A percentile compares a stretch with the other conserved stretches of the same genome.
Conservation (phyloP, 2,329 filamentous ascomycete genomes). For the Ciborinia camelliae region DNA sequence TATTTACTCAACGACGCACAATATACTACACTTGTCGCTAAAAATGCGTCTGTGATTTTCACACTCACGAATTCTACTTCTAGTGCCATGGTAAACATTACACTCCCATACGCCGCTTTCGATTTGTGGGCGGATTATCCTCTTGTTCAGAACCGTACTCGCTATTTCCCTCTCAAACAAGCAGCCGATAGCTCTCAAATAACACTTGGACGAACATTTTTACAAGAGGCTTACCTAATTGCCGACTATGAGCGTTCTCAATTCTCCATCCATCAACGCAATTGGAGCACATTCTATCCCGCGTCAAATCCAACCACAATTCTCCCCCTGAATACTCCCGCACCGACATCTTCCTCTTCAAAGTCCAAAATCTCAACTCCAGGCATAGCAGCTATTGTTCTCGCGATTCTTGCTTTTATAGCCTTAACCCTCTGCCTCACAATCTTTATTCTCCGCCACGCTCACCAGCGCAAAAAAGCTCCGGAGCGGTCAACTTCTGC, state of each 20-base stretch:
- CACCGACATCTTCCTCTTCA: background rate
- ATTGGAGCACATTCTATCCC: conserved; percentile 26
- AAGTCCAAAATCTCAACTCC: background rate
- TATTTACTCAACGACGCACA: conserved; percentile 38
- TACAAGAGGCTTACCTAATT: conserved; percentile 41
- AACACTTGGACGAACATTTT: conserved; percentile 41
- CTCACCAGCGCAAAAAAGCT: background rate
- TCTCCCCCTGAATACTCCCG: conserved; percentile 7
- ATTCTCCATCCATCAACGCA: conserved; percentile 41
- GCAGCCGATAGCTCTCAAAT: conserved; percentile 38
- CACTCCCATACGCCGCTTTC: conserved; percentile 42
- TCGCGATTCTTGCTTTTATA: conserved; percentile 12
- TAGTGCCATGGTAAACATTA: conserved; percentile 35
- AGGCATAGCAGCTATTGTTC: conserved; percentile 4
- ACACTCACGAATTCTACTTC: conserved; percentile 36
- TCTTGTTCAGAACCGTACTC: conserved; percentile 28
- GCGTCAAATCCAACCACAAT: conserved; percentile 26
- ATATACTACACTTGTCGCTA: conserved; percentile 30
- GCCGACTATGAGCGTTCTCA: conserved; percentile 42
- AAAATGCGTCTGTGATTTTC: conserved; percentile 40
- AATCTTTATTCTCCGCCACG: conserved; percentile 1
- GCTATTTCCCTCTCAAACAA: conserved; percentile 42
- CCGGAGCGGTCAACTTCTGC: background rate
- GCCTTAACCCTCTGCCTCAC: conserved; percentile 13
- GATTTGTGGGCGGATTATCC: conserved; percentile 40